A percentile compares a stretch with the other conserved stretches of the same genome.
Evolutionary conservation across 1,139 yeast genomes (phyloP).

Genomic region (Yamadazyma jaroonii): DNA sequence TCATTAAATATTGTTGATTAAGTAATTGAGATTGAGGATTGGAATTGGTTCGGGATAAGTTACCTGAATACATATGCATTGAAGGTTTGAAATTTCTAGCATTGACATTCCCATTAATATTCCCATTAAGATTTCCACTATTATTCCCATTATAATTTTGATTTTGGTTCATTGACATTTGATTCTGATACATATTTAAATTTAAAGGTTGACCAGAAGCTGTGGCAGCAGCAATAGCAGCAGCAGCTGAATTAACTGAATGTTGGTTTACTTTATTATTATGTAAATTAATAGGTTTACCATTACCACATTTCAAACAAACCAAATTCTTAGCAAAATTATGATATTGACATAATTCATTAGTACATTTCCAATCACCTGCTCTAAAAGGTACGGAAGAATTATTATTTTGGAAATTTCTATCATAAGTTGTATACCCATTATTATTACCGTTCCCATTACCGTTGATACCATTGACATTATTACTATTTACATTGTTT

Average conservation of each 20-base stretch:
- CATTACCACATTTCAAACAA: constrained; percentile 85
- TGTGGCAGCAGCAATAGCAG: constrained; percentile 54
- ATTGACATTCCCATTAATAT: neutral
- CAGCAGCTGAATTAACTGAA: constrained; percentile 46
- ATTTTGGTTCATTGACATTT: constrained; percentile 13
- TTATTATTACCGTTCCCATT: constrained; percentile 14
- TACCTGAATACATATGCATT: constrained; percentile 4
- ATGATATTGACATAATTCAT: constrained; percentile 79
- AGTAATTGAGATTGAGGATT: constrained; percentile 6
- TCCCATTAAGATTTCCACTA: neutral
- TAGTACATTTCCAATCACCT: constrained; percentile 93
- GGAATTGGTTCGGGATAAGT: constrained; percentile 12
- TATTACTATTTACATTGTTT: constrained; percentile 5
- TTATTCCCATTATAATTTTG: no score
- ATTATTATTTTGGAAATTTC: constrained; percentile 14
- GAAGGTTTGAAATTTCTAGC: constrained; percentile 4
- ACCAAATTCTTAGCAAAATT: constrained; percentile 89
- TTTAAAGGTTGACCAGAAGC: constrained; percentile 50
- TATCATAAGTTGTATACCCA: constrained; percentile 3
- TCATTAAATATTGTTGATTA: constrained; percentile 19
- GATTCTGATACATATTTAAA: constrained; percentile 23
- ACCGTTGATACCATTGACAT: constrained; percentile 12
- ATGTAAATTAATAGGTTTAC: constrained; percentile 50
- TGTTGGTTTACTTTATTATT: constrained; percentile 20
- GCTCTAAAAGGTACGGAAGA: constrained; percentile 81